Evolutionary conservation across 805 yeast genomes (phyloP).

Genomic region (Kazachstania bromeliacearum): DNA sequence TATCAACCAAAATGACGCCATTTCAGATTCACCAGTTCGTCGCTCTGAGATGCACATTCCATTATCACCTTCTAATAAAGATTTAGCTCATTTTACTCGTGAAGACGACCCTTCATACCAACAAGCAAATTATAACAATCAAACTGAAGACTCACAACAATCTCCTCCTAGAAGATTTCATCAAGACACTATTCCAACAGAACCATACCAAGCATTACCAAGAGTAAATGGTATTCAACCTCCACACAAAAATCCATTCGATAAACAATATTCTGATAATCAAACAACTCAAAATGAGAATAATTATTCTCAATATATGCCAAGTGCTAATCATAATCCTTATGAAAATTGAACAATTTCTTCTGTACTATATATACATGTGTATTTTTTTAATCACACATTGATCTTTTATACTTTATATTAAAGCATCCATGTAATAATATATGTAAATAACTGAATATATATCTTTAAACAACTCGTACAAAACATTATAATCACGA

Average conservation of each 20-base stretch:
- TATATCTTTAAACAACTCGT: no score
- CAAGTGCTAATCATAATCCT: no score
- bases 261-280: no score
- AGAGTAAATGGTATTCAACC: conserved; percentile 1
- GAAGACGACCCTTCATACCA: not conserved
- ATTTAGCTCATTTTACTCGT: conserved; percentile 1
- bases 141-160: no score
- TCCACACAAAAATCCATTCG: conserved; percentile 11
- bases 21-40: not conserved
- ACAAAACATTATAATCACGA: no score
- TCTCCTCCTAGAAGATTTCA: not conserved
- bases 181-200: not conserved
- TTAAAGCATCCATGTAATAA: not conserved
- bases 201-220: not conserved
- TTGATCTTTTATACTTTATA: no score
- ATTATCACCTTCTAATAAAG: not conserved
- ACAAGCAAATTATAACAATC: no score
- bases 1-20: not conserved
- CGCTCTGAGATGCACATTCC: conserved; percentile 1
- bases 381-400: no score
- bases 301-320: conserved; percentile 31
- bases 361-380: no score
- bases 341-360: no score
- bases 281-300: conserved; percentile 9
- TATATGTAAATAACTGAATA: no score